Base-by-base conservation (phyloP, 2,329 filamentous ascomycete genomes). In the Aspergillus glaucus region DNA sequence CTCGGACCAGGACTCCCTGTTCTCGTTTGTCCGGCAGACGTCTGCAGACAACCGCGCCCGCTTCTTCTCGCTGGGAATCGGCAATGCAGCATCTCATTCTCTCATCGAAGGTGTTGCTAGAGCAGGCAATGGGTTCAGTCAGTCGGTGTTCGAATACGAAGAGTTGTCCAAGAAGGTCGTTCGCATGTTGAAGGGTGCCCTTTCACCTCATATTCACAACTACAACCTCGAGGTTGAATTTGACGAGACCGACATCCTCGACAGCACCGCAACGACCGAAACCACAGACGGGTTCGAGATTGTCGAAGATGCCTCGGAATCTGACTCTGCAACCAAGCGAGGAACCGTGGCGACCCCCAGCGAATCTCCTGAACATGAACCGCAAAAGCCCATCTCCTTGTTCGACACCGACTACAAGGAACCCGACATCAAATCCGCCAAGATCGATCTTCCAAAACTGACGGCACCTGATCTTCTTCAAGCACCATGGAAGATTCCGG, bases 161-260 rank as follows among this genome's bases (percentile, higher is more conserved):
- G 81, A 83, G 59, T 79, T 88, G 66, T 81, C 86, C 56, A 78
- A 71, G 54, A 86, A 86, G 61, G 76, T 88, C 1, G 75, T 89
- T 2, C 78, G 86, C 2, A 89, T 90, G 86, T 71, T 90, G 49
- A 87, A 86, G 60, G 85, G 79, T 0, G 81, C 84, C 0, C 65
- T 89, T 17, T 81, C 79, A 2, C 83, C 84, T 0, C 84, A 88
- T 53, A 72, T 87, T 41, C 76, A 69, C 14, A 78, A 87, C 59
- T 87, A 84, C 58, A 75, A 72, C 0, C 68, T 88, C 1, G 80
- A 85, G 57, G 68, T 88, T 51, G 78, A 81, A 47, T 87, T 86
- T 55, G 60, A 60, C 7, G 51, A 56, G 6, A 51, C 55, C 7
- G 63, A 22, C 22, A 4, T 22, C 22, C 22, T 4, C 22, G 22